Conservation (phyloP, 257 asterid species). For the Coffea eugenioides region DNA sequence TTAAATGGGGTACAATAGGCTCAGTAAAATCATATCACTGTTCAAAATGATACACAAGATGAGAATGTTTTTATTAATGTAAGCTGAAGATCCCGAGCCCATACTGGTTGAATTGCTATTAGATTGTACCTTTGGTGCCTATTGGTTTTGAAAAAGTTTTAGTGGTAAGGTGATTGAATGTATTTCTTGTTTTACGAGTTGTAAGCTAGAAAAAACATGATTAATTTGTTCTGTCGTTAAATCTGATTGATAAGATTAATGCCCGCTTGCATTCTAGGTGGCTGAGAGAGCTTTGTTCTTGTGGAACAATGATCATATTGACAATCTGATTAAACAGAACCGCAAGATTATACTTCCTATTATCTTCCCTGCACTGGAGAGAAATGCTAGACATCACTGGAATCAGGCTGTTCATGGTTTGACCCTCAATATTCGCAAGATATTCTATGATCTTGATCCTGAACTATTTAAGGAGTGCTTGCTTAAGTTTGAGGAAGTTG, state of each 20-base stretch:
- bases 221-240: neutral
- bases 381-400: conserved; percentile 76
- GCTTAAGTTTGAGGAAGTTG: conserved; percentile 65
- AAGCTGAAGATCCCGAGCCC: neutral
- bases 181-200: neutral
- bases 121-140: neutral
- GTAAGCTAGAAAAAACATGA: neutral
- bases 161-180: neutral
- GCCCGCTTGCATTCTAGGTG: conserved; percentile 40
- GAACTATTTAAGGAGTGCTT: conserved; percentile 73
- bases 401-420: conserved; percentile 76
- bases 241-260: conserved; percentile 2
- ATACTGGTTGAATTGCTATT: neutral
- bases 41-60: neutral
- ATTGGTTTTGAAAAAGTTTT: neutral
- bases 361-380: conserved; percentile 77
- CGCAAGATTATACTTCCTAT: conserved; percentile 70
- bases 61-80: neutral
- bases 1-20: neutral
- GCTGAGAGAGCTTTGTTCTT: conserved; percentile 80
- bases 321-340: conserved; percentile 64
- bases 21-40: too few relatives aligned
- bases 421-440: conserved; percentile 64
- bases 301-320: conserved; percentile 87
- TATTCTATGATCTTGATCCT: conserved; percentile 73